Evolutionary conservation across 495 filamentous ascomycete species (phyloP).

Genomic region (Xylaria curta): DNA sequence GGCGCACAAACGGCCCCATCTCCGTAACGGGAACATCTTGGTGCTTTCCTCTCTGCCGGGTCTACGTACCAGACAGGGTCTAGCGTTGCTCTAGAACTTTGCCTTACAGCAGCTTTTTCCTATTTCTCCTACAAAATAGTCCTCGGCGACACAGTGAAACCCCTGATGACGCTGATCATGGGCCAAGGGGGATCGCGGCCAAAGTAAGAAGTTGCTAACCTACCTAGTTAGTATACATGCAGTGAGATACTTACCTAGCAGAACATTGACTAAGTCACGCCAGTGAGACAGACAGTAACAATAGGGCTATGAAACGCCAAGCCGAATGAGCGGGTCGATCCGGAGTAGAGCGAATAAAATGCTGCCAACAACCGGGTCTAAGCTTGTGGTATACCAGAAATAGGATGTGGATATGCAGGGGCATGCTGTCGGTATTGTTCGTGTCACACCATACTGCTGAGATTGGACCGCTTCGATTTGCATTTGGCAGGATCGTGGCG

Average conservation of each 20-base stretch:
- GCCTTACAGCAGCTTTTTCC: not conserved
- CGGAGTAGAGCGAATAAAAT: slow-evolving; percentile 22
- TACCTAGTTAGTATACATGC: not conserved
- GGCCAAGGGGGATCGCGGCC: not conserved
- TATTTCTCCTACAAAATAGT: not conserved
- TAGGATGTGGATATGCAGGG: slow-evolving; percentile 21
- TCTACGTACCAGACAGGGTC: not conserved
- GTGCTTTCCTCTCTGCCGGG: slow-evolving; percentile 8
- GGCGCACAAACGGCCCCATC: not conserved
- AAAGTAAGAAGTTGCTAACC: slow-evolving; percentile 6
- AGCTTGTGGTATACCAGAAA: slow-evolving; percentile 5
- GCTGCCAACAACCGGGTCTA: slow-evolving; percentile 14
- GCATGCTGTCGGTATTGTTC: slow-evolving; percentile 7
- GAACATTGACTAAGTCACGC: not conserved
- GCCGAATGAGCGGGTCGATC: not conserved
- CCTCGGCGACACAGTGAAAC: slow-evolving; percentile 15
- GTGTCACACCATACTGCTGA: slow-evolving; percentile 4
- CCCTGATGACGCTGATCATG: slow-evolving; percentile 14
- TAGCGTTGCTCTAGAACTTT: not conserved
- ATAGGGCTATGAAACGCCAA: slow-evolving; percentile 20
- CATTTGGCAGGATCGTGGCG: not conserved
- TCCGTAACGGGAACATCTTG: slow-evolving; percentile 8
- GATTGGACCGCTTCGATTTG: not conserved
- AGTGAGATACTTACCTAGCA: not conserved
- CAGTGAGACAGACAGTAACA: not conserved